These are phyloP conservation scores for Nymphaea colorata DNA, from an alignment of 164 flowering plant species.

Conservation along the genomic window DNA sequence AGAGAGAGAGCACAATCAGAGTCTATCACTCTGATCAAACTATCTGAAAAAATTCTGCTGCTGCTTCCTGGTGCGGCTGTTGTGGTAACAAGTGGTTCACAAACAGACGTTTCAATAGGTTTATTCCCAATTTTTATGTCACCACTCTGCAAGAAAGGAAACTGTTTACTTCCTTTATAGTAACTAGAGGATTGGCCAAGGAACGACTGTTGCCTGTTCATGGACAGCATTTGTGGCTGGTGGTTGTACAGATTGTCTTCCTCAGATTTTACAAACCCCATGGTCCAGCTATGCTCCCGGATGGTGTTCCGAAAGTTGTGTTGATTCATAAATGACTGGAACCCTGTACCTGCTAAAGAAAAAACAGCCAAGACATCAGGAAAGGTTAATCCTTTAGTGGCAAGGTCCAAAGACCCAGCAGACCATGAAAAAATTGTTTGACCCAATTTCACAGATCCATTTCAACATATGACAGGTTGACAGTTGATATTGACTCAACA, in stretches of 20 bases:
- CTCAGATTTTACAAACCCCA: conserved; percentile 27
- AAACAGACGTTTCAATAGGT: conserved; percentile 14
- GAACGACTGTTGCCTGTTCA: conserved; percentile 19
- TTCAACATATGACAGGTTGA: background rate
- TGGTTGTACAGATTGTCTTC: conserved; percentile 17
- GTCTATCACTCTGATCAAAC: conserved; percentile 23
- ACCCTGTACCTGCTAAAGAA: conserved; percentile 28
- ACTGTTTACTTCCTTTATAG: conserved; percentile 33
- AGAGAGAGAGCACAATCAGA: conserved; percentile 89
- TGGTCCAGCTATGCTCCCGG: conserved; percentile 31
- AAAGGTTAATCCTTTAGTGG: background rate
- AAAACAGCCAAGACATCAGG: background rate
- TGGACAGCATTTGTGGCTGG: conserved; percentile 20
- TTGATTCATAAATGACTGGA: conserved; percentile 29
- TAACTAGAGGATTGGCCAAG: conserved; percentile 19
- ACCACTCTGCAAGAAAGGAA: conserved; percentile 29
- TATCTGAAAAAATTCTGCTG: conserved; percentile 19
- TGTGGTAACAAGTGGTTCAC: conserved; percentile 23
- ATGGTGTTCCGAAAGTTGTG: conserved; percentile 23
- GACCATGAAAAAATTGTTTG: background rate
- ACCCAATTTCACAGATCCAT: background rate
- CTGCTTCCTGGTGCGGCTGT: conserved; percentile 22
- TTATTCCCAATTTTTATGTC: background rate
- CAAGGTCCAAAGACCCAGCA: background rate
- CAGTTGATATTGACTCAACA: too few relatives aligned